Evolutionary conservation across 2,329 filamentous ascomycete species (phyloP).

Genomic region (Didymella segeticola): DNA sequence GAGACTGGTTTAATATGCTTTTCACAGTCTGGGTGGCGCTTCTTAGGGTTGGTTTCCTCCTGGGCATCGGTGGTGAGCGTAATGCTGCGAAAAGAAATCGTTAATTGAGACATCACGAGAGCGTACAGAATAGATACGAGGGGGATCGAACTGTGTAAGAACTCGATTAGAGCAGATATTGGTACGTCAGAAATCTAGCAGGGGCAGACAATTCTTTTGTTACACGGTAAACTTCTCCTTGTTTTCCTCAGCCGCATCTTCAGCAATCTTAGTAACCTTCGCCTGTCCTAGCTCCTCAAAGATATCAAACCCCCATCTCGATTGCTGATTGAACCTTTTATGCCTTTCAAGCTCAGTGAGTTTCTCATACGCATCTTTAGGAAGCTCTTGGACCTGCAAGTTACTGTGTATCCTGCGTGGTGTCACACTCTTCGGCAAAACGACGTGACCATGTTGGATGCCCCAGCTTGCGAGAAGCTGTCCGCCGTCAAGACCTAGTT

Average conservation of each 20-base stretch:
- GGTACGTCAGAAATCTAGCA: not conserved
- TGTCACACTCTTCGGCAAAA: conserved; percentile 83
- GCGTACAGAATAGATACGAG: not conserved
- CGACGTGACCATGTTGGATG: conserved; percentile 76
- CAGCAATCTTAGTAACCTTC: conserved; percentile 27
- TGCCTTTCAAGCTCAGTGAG: conserved; percentile 56
- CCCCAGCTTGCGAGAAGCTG: conserved; percentile 82
- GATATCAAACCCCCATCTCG: conserved; percentile 35
- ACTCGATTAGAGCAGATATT: not conserved
- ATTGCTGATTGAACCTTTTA: conserved; percentile 35
- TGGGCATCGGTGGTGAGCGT: conserved; percentile 3
- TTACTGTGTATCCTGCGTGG: conserved; percentile 75
- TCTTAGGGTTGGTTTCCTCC: conserved; percentile 10
- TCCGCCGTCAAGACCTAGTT: conserved; percentile 70
- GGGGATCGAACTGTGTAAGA: not conserved
- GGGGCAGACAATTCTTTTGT: not conserved
- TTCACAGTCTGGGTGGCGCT: conserved; percentile 19
- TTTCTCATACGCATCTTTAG: conserved; percentile 71
- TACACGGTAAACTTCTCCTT: conserved; percentile 28
- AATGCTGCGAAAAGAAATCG: not conserved
- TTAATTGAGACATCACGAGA: not conserved
- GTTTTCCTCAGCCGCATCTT: conserved; percentile 28
- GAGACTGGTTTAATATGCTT: conserved; percentile 15
- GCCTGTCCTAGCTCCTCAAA: conserved; percentile 33
- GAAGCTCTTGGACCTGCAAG: conserved; percentile 70